Evolutionary conservation across 2,329 filamentous ascomycete species (phyloP), one percentile per base, ranked within the genome.

Genomic region (Alternaria arborescens): DNA sequence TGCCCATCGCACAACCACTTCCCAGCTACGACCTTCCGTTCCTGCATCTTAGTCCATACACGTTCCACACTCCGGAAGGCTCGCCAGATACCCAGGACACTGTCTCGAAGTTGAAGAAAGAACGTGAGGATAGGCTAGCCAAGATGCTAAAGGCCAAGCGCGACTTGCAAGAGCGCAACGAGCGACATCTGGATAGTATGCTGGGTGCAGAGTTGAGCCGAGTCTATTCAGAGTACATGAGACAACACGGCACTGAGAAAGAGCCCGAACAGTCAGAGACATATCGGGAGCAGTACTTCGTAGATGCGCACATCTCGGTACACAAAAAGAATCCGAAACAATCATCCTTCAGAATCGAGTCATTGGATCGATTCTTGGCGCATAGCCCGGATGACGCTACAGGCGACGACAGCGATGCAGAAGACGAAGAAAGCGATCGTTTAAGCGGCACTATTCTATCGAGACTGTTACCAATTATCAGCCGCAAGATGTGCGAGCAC

Each of bases 51-150:
- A 2, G 11, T 36, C 11, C 2, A 6, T 4, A 11, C 14, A 3
- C 32, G 5, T 7, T 3, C 32, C 12, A 11, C 5, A 11, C 10
- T 10, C 3, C 3, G 4, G 8, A 10, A 10, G n/a, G 3, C 2
- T 18, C 4, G 3, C 3, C 7, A 4, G 14, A 22, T 12, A 0
- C 0, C 1, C 18, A 41, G 3, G 2, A 14, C 11, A 0, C 1
- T 8, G 10, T 18, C 18, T 4, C 5, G 2, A 22, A 41, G 12
- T 3, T 41, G 5, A 8, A n/a, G 0, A n/a, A 41, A 6, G 18
- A 22, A 4, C 10, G 5, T 22, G 18, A 41, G 0, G n/a, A 41
- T 11, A 22, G 5, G 10, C 0, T 22, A 5, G 3, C 5, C 2
- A 8, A 22, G 40, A 12, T 22, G 40, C 11, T 22, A 4, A 22